Conservation (phyloP, 768 basidiomycete species). For the Mycena floridula region DNA sequence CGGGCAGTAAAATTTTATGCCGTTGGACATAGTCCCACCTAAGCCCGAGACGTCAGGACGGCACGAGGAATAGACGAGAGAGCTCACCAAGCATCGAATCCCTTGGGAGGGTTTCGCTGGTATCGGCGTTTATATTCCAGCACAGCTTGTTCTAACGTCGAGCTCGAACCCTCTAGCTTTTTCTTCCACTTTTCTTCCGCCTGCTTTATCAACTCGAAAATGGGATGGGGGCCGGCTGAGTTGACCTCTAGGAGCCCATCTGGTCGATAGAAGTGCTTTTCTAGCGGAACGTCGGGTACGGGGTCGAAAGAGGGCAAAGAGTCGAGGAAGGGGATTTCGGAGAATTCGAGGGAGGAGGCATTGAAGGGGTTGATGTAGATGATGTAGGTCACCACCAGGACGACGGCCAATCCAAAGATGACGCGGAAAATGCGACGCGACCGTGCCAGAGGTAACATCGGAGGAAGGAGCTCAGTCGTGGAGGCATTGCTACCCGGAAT, state of each 20-base stretch:
- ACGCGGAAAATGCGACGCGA: no score
- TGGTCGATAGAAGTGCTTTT: conserved; percentile 23
- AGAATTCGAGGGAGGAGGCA: no score
- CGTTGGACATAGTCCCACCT: conserved; percentile 57
- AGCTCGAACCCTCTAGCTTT: conserved; percentile 64
- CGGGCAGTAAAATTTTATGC: conserved; percentile 70
- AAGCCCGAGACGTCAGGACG: not conserved
- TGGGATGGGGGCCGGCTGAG: conserved; percentile 55
- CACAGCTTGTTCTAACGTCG: conserved; percentile 68
- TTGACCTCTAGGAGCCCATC: conserved; percentile 38
- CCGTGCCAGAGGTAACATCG: no score
- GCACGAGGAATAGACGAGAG: conserved; percentile 17
- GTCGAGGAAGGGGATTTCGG: no score
- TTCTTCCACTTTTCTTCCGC: conserved; percentile 61
- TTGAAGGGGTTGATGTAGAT: no score
- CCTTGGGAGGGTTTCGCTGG: conserved; percentile 72
- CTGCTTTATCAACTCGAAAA: conserved; percentile 64
- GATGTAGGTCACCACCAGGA: no score
- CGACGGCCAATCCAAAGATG: no score
- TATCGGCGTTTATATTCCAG: conserved; percentile 73
- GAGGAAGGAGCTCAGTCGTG: no score
- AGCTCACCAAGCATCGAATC: conserved; percentile 81
- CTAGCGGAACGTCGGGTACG: not conserved
- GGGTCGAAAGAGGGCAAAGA: no score
- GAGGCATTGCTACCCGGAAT: no score